Base-by-base conservation (phyloP, 139 green algal species). In the Ettlia oleoabundans region DNA sequence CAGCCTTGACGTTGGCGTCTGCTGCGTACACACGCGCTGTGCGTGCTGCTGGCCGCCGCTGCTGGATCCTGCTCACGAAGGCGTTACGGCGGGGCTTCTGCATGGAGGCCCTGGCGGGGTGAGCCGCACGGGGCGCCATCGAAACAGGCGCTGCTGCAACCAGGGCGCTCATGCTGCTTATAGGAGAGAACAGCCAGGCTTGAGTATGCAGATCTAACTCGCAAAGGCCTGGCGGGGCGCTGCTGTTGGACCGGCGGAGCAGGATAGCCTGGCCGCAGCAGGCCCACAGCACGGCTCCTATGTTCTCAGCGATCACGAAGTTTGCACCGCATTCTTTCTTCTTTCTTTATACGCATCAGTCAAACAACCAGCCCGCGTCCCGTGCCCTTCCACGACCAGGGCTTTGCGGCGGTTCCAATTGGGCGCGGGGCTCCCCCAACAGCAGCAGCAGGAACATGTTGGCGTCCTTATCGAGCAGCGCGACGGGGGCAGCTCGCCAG, bases 1-100 rank as follows among this genome's bases (percentile, higher is more conserved):
- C 55, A 65, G 55, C 73, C 73, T 80, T 80, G 37, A 53, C 38
- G 10, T 24, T 64, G 43, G 70, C 30, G 26, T 80, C 73, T 52
- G 71, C 71, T 67, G 72, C 72, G 72, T 38, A 80, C 5, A 80
- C 73, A 26, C 73, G 73, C 73, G 63, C 73, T 4, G 73, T 35
- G 2, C 73, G 35, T 3, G 26, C 53, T 51, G 73, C 73, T 80
- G 73, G 47, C 70, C 70, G 70, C 30, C 43, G 37, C n/a, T 52
- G 70, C n/a, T 53, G 70, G 40, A 77, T 24, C 42, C 33, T 40
- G 6, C 37, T 53, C 58, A 41, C 52, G 26, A 80, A 80, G 42
- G 30, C 42, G 53, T 53, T 69, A 32, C 73, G 73, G 38, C 32
- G 19, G 73, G 53, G 73, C 73, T n/a, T 22, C 35, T 10, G 73